phyloP scores from a whole-genome alignment of 179 eudicot genomes.

The Carnegiea gigantea region DNA sequence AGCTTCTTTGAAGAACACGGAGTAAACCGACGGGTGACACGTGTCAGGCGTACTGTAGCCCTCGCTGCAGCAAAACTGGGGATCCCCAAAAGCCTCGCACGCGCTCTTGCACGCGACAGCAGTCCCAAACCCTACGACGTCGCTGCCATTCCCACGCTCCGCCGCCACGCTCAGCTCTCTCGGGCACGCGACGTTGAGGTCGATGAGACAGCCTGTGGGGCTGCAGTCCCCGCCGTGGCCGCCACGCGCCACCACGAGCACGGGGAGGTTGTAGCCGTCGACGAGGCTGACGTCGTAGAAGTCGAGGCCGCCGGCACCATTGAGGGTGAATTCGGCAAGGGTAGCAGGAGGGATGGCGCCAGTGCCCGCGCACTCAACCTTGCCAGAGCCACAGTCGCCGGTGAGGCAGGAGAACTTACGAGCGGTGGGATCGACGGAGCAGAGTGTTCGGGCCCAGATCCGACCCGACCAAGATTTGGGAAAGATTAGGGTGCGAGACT shows the following conservation, averaged over 20 bases:
- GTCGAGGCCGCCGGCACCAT: slow-evolving; percentile 82
- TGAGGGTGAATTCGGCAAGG: slow-evolving; percentile 81
- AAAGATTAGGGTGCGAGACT: slow-evolving; percentile 48
- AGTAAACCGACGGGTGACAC: slow-evolving; percentile 71
- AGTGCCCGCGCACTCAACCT: slow-evolving; percentile 56
- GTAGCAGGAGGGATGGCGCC: slow-evolving; percentile 93
- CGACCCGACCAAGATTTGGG: slow-evolving; percentile 90
- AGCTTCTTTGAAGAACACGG: slow-evolving; percentile 63
- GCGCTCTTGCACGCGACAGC: slow-evolving; percentile 91
- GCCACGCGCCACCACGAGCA: slow-evolving; percentile 61
- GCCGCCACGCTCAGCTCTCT: slow-evolving; percentile 47
- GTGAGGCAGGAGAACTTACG: slow-evolving; percentile 64
- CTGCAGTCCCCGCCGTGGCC: slow-evolving; percentile 68
- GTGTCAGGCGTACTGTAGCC: slow-evolving; percentile 72
- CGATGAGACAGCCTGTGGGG: slow-evolving; percentile 80
- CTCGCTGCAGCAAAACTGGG: slow-evolving; percentile 78
- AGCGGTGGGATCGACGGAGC: slow-evolving; percentile 40
- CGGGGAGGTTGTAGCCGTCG: slow-evolving; percentile 87
- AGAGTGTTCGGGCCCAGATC: slow-evolving; percentile 79
- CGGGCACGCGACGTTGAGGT: slow-evolving; percentile 73
- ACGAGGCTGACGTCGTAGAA: slow-evolving; percentile 92
- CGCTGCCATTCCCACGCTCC: slow-evolving; percentile 39
- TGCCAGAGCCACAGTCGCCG: slow-evolving; percentile 86
- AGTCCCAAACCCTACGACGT: slow-evolving; percentile 21
- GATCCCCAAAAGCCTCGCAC: slow-evolving; percentile 91